Conservation (phyloP, 345 rosid genomes). For the Bruguiera gymnorhiza region DNA sequence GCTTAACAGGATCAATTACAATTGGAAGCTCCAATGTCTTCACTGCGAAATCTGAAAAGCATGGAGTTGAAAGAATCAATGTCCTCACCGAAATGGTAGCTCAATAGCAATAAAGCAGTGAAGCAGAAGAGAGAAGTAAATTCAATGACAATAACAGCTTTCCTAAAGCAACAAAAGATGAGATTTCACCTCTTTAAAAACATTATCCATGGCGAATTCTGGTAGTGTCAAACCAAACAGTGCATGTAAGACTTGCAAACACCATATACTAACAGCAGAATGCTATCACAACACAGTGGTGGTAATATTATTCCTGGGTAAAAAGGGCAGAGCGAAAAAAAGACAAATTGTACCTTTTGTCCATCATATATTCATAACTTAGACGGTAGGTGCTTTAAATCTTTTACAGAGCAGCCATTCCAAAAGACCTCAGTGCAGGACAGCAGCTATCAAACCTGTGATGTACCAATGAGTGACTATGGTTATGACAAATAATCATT, state of each 20-base stretch:
- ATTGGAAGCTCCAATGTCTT: constrained; percentile 12
- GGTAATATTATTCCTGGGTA: too few species aligned
- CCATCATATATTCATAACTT: too few species aligned
- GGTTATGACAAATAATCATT: background rate
- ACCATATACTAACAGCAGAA: background rate
- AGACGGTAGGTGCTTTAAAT: background rate
- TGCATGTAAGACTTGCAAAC: background rate
- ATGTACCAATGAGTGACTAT: background rate
- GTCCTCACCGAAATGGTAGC: too few species aligned
- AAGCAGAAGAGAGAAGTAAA: too few species aligned
- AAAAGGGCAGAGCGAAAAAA: too few species aligned
- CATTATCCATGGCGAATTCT: background rate
- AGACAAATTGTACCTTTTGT: too few species aligned
- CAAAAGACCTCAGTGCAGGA: background rate
- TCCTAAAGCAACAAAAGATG: too few species aligned
- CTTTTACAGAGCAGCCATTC: background rate
- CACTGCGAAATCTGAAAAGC: constrained; percentile 7
- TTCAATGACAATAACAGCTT: too few species aligned
- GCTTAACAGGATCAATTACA: constrained; percentile 9
- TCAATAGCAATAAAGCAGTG: too few species aligned
- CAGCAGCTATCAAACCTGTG: background rate
- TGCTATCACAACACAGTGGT: background rate
- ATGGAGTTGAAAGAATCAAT: too few species aligned
- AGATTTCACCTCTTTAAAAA: background rate
- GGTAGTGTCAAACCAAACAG: background rate